These are phyloP conservation scores for Coleophoma eucalyptorum DNA, from an alignment of 2,329 filamentous ascomycete species.

Conservation along the genomic window DNA sequence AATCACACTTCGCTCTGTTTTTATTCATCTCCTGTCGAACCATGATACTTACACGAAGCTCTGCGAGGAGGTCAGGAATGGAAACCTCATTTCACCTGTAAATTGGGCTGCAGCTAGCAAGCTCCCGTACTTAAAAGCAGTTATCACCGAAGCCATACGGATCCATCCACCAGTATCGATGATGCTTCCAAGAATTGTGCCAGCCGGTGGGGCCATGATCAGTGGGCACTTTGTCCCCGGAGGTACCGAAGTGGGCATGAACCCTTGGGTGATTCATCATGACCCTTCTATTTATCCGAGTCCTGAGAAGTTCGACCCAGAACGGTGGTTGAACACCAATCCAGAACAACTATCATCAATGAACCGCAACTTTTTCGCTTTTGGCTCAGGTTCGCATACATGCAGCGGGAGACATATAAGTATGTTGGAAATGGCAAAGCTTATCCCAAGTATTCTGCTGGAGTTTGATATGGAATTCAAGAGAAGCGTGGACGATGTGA, in stretches of 20 bases:
- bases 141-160: slow-evolving; percentile 45
- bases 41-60: slow-evolving; percentile 9
- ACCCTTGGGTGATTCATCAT: slow-evolving; percentile 28
- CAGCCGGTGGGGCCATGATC: slow-evolving; percentile 31
- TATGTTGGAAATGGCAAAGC: background rate
- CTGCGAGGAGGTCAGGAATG: slow-evolving; percentile 1
- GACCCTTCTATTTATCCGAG: slow-evolving; percentile 27
- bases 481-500: background rate
- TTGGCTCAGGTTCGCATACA: slow-evolving; percentile 33
- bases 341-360: slow-evolving; percentile 22
- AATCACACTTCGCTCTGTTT: slow-evolving; percentile 32
- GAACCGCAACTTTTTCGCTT: slow-evolving; percentile 30
- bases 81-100: background rate
- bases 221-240: slow-evolving; percentile 30
- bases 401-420: slow-evolving; percentile 25
- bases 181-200: slow-evolving; percentile 46
- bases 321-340: slow-evolving; percentile 31
- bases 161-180: slow-evolving; percentile 45
- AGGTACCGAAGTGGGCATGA: slow-evolving; percentile 36
- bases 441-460: background rate
- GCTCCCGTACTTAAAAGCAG: slow-evolving; percentile 25
- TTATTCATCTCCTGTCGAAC: slow-evolving; percentile 33
- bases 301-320: slow-evolving; percentile 31
- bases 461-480: background rate
- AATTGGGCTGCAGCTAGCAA: background rate